phyloP scores from a whole-genome alignment of 192 early-diverging fungal genomes.

The Linnemannia hyalina region DNA sequence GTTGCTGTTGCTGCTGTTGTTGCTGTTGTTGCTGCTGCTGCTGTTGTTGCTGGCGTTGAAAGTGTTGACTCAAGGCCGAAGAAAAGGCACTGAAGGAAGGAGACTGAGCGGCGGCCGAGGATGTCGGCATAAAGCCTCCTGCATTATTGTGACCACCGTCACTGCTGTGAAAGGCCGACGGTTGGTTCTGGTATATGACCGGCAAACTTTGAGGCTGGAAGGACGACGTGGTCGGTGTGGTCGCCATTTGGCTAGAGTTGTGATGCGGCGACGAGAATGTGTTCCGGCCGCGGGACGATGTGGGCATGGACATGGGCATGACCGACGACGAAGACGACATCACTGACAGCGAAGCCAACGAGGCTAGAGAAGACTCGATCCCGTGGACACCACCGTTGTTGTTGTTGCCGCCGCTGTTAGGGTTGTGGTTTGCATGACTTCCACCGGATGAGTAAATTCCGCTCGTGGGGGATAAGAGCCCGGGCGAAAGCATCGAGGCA shows the following conservation, averaged over 20 bases:
- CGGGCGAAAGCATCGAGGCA: conserved; percentile 45
- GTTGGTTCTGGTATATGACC: conserved; percentile 39
- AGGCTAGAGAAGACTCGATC: conserved; percentile 47
- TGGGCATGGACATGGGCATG: conserved; percentile 34
- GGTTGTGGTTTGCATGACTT: not conserved
- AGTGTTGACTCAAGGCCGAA: conserved; percentile 39
- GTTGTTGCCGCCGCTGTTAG: not conserved
- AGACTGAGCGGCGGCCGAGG: conserved; percentile 9
- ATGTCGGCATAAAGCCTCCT: conserved; percentile 19
- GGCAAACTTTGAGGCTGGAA: conserved; percentile 54
- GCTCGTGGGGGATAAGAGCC: conserved; percentile 9
- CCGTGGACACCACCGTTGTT: conserved; percentile 24
- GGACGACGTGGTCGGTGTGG: conserved; percentile 32
- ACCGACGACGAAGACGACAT: conserved; percentile 30
- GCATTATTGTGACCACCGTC: conserved; percentile 4
- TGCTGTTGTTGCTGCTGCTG: conserved; percentile 35
- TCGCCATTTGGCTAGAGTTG: conserved; percentile 18
- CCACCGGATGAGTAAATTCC: not conserved
- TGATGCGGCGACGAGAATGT: conserved; percentile 14
- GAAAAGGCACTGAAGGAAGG: conserved; percentile 42
- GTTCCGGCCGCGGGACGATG: conserved; percentile 21
- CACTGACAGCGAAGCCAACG: conserved; percentile 43
- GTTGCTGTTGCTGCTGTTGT: conserved; percentile 44
- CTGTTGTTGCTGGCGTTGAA: conserved; percentile 52
- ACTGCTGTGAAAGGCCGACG: not conserved